These are phyloP conservation scores for Fistulinella cinereoalba DNA, from an alignment of 1,284 basidiomycete genomes.

Conservation along the genomic window DNA sequence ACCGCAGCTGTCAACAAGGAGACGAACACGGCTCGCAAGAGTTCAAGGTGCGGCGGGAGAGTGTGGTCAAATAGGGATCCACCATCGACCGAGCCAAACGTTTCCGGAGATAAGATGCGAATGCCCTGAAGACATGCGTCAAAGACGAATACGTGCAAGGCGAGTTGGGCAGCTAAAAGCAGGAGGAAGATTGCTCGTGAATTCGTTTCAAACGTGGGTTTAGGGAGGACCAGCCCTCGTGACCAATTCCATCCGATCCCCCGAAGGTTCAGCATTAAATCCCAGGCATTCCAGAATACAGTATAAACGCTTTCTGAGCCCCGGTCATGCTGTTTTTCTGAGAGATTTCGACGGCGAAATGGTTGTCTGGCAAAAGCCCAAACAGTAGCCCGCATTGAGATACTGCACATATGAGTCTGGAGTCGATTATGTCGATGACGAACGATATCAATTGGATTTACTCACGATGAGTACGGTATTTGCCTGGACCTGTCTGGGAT, in stretches of 20 bases:
- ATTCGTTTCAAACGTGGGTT: constrained; percentile 11
- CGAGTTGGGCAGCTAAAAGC: constrained; percentile 4
- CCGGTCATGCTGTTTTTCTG: not conserved
- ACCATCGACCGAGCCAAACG: constrained; percentile 18
- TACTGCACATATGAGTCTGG: constrained; percentile 17
- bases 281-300: constrained; percentile 27
- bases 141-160: constrained; percentile 10
- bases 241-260: constrained; percentile 35
- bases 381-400: constrained; percentile 10
- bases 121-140: constrained; percentile 17
- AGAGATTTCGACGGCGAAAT: constrained; percentile 10
- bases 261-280: constrained; percentile 22
- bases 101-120: constrained; percentile 15
- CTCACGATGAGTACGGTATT: constrained; percentile 23
- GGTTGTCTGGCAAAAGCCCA: constrained; percentile 22
- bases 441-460: not conserved
- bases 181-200: constrained; percentile 15
- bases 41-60: constrained; percentile 40
- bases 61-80: constrained; percentile 49
- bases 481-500: constrained; percentile 8
- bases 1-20: constrained; percentile 40
- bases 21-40: constrained; percentile 35
- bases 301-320: constrained; percentile 2
- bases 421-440: not conserved
- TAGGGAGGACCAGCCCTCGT: constrained; percentile 16